Evolutionary conservation across 306 rosid species (phyloP).

Genomic region (Quercus aquifolioides): DNA sequence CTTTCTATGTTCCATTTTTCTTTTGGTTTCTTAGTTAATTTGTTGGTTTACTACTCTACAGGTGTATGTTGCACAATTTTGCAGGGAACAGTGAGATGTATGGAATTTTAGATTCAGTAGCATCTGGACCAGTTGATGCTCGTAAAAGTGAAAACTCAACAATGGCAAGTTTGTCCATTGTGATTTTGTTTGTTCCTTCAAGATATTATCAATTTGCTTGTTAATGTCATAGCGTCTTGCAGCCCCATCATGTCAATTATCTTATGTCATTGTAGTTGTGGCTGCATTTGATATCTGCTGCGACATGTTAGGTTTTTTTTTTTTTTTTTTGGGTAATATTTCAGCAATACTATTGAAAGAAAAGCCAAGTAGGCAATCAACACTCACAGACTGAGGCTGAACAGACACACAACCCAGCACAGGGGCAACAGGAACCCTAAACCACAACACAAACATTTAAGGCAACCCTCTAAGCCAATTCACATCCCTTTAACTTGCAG

Average conservation of each 20-base stretch:
- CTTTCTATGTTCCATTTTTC: slow-evolving; percentile 13
- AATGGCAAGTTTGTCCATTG: slow-evolving; percentile 53
- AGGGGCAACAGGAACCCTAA: no score
- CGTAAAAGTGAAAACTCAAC: slow-evolving; percentile 72
- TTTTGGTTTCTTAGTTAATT: not conserved
- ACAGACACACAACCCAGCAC: no score
- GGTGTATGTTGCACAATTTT: slow-evolving; percentile 97
- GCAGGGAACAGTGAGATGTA: slow-evolving; percentile 92
- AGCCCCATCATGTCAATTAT: not conserved
- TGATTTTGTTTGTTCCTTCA: not conserved
- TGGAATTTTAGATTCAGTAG: slow-evolving; percentile 70
- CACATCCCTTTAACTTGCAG: no score
- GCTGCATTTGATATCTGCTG: not conserved
- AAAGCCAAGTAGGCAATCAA: no score
- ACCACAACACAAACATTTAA: no score
- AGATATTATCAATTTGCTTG: slow-evolving; percentile 13
- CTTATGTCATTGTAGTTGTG: not conserved
- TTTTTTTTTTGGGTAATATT: no score
- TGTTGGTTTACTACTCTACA: slow-evolving; percentile 38
- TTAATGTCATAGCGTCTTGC: not conserved
- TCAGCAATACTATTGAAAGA: no score
- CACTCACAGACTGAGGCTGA: no score
- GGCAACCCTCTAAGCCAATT: no score
- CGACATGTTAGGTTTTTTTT: not conserved
- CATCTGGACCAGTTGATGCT: slow-evolving; percentile 87